Evolutionary conservation across 2,329 filamentous ascomycete genomes (phyloP).

Genomic region (Neodidymelliopsis sp.): DNA sequence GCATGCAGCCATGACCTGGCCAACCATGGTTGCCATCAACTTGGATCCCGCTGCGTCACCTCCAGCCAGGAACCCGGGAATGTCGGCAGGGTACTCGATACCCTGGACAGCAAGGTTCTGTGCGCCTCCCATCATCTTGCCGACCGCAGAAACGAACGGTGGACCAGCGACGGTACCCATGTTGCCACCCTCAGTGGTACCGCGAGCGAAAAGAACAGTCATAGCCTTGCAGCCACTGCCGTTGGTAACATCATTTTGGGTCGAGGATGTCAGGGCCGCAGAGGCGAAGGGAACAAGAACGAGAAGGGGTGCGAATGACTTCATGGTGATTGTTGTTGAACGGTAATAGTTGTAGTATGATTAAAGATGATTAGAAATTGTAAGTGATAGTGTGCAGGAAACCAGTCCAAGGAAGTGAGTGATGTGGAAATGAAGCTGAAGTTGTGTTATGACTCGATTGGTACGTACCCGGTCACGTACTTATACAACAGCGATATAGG

Average conservation of each 20-base stretch:
- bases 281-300: constrained; percentile 19
- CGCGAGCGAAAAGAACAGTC: constrained; percentile 65
- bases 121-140: constrained; percentile 48
- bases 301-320: constrained; percentile 20
- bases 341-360: background rate
- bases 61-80: constrained; percentile 55
- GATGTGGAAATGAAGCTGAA: background rate
- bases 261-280: constrained; percentile 30
- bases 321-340: constrained; percentile 19
- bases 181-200: constrained; percentile 62
- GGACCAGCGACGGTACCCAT: constrained; percentile 61
- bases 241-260: constrained; percentile 39
- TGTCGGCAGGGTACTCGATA: constrained; percentile 60
- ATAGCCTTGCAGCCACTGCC: constrained; percentile 53
- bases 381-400: background rate
- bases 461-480: background rate
- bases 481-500: background rate
- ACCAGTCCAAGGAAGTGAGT: background rate
- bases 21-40: constrained; percentile 54
- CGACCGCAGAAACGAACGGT: constrained; percentile 58
- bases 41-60: constrained; percentile 55
- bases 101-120: constrained; percentile 61
- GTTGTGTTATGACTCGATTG: background rate
- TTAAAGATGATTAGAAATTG: constrained; percentile 4
- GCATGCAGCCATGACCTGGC: constrained; percentile 52